Base-by-base conservation (phyloP, 1,284 basidiomycete species). In the Sparassis latifolia region DNA sequence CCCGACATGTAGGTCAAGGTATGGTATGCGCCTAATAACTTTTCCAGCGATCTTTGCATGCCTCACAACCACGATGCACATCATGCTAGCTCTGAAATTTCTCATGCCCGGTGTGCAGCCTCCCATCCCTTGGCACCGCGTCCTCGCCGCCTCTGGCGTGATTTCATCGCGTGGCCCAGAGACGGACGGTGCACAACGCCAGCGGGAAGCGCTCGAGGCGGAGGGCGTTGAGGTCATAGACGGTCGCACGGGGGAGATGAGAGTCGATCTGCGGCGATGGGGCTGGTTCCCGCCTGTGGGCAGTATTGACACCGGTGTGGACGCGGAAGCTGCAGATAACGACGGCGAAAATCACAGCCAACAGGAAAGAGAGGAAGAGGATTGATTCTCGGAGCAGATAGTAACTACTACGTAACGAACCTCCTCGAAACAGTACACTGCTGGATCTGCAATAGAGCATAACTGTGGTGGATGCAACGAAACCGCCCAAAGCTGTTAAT, bases 1-100 rank as follows among this genome's bases (percentile, higher is more conserved):
- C 91, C 1, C 75, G 90, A 53, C 89, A 91, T 61, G 90, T 93
- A 35, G 91, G 91, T 1, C 88, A 92, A 79, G 84, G 91, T 89
- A 55, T 52, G 74, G 28, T 5, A 6, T 38, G 7, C 35, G 20
- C 35, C 35, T 38, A 10, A 33, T 58, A 9, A 31, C 9, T 29
- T 28, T 37, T n/a, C 33, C 43, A 20, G 44, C 38, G 32, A 12
- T 4, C 12, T 31, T 33, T 42, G 5, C 45, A 10, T 9, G 41
- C 10, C 2, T 47, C 52, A 20, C 47, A 42, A 42, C n/a, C n/a
- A 20, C 33, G 27, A 10, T 12, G 48, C n/a, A 29, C 5, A 20
- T 43, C 44, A 37, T 45, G 38, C 47, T 53, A 80, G 87, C 87
- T 12, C 72, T 91, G 48, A 90, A 89, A 59, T 85, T 82, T 56